Conservation (phyloP, 2,329 filamentous ascomycete species). For the Cladosporium sp. region DNA sequence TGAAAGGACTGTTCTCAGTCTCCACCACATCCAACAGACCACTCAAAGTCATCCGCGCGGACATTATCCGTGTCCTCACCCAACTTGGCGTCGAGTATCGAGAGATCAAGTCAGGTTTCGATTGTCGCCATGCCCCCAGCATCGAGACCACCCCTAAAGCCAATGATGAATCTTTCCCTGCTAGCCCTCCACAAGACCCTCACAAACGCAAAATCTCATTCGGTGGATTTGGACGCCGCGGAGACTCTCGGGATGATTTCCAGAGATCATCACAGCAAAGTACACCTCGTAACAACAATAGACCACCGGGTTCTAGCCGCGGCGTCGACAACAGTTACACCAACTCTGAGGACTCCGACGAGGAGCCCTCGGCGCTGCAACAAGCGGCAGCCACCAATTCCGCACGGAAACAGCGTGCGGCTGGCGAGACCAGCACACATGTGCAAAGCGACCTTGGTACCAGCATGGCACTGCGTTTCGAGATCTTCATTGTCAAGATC, state of each 20-base stretch:
- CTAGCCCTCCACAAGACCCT: conserved; percentile 40
- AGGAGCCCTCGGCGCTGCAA: conserved; percentile 21
- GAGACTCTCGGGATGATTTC: conserved; percentile 62
- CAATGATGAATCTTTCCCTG: conserved; percentile 45
- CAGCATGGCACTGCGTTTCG: conserved; percentile 81
- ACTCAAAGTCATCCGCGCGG: conserved; percentile 75
- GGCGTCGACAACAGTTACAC: conserved; percentile 68
- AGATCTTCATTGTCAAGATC: conserved; percentile 97
- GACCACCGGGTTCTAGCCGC: conserved; percentile 30
- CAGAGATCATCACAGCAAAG: conserved; percentile 38
- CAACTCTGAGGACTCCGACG: conserved; percentile 44
- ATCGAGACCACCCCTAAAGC: conserved; percentile 67
- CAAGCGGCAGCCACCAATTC: conserved; percentile 4
- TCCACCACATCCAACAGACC: conserved; percentile 94
- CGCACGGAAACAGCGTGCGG: conserved; percentile 45
- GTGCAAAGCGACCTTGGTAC: conserved; percentile 85
- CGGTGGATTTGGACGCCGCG: conserved; percentile 62
- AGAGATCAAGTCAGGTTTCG: conserved; percentile 92
- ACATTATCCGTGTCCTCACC: conserved; percentile 85
- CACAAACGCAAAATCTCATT: conserved; percentile 82
- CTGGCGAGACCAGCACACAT: conserved; percentile 86
- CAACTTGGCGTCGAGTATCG: conserved; percentile 85
- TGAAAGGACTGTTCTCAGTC: conserved; percentile 96
- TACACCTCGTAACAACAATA: conserved; percentile 43
- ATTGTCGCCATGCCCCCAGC: conserved; percentile 80